Conservation (phyloP, 371 early-diverging fungal genomes). For the Nematocida minor region DNA sequence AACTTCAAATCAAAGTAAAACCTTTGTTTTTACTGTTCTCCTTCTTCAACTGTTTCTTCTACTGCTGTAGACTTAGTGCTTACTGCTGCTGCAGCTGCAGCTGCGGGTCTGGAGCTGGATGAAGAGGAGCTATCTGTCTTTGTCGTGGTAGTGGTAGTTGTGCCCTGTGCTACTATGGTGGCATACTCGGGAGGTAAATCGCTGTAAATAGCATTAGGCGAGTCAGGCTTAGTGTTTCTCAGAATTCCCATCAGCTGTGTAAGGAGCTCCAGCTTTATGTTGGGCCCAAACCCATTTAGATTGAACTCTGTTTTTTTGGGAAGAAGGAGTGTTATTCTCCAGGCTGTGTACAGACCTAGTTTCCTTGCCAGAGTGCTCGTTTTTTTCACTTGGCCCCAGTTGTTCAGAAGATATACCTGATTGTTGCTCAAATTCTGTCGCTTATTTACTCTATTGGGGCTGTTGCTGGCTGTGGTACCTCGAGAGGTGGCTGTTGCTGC, state of each 20-base stretch:
- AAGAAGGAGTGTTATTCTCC: conserved; percentile 7
- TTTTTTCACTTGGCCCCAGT: not conserved
- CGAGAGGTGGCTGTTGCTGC: not conserved
- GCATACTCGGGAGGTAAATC: conserved; percentile 2
- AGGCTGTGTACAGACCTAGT: not conserved
- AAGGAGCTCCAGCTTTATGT: not conserved
- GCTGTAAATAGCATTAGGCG: not conserved
- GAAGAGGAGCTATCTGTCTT: not conserved
- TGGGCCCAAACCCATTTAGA: conserved; percentile 12
- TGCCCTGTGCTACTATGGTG: not conserved
- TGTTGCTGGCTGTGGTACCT: not conserved
- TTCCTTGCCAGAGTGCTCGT: not conserved
- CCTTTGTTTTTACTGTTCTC: not conserved
- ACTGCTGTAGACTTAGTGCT: not conserved
- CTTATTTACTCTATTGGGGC: not conserved
- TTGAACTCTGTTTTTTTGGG: not conserved
- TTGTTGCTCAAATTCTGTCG: not conserved
- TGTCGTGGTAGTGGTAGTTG: not conserved
- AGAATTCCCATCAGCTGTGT: not conserved
- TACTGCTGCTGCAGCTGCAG: not conserved
- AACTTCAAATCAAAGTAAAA: not conserved
- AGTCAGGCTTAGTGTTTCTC: not conserved
- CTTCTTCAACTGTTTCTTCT: conserved; percentile 8
- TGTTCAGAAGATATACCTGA: conserved; percentile 12
- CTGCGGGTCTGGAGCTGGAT: not conserved